Evolutionary conservation across 441 rosid genomes (phyloP).

Genomic region (Pelargonium australe): DNA sequence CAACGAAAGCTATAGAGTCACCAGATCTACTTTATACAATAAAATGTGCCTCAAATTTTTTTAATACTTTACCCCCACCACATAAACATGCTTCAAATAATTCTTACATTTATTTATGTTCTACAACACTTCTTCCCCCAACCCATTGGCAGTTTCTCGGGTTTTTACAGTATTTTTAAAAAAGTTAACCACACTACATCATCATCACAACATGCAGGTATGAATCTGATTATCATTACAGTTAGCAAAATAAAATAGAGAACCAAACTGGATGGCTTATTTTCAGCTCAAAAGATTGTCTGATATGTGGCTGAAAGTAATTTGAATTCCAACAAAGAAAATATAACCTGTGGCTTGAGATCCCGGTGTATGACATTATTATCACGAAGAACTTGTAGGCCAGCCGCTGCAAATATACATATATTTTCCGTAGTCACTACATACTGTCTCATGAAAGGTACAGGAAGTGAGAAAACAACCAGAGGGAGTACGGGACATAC

Average conservation of each 20-base stretch:
- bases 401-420: conserved; percentile 50
- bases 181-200: too few relatives aligned
- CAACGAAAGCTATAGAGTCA: neutral
- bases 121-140: too few relatives aligned
- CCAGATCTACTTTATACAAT: neutral
- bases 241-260: too few relatives aligned
- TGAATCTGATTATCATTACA: too few relatives aligned
- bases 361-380: conserved; percentile 95
- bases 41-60: neutral
- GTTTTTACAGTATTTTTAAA: too few relatives aligned
- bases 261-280: too few relatives aligned
- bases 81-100: neutral
- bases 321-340: conserved; percentile 10
- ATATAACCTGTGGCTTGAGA: conserved; percentile 89
- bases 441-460: conserved; percentile 18
- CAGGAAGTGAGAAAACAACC: conserved; percentile 5
- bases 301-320: neutral
- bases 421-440: conserved; percentile 11
- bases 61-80: too few relatives aligned
- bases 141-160: too few relatives aligned
- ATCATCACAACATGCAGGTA: too few relatives aligned
- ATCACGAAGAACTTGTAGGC: conserved; percentile 80
- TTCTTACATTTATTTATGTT: too few relatives aligned
- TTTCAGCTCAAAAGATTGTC: too few relatives aligned
- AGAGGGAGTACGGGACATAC: conserved; percentile 23